Evolutionary conservation across 2,329 filamentous ascomycete genomes (phyloP).

Genomic region (Phaeoacremonium minimum): DNA sequence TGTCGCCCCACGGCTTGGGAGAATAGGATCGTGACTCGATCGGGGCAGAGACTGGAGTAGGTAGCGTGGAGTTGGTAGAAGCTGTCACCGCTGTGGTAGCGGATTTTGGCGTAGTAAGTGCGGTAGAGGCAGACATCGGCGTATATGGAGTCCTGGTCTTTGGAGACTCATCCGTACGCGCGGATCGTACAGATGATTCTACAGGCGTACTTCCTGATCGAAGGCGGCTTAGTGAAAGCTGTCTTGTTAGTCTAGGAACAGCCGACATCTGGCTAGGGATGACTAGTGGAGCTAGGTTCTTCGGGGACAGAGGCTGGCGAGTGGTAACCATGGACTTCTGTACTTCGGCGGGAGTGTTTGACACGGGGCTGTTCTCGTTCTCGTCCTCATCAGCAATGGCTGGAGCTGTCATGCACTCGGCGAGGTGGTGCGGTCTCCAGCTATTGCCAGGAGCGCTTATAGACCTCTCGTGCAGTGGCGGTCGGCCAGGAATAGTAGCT

Average conservation of each 20-base stretch:
- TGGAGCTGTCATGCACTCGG: constrained; percentile 26
- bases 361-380: constrained; percentile 21
- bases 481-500: constrained; percentile 66
- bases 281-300: constrained; percentile 50
- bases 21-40: constrained; percentile 36
- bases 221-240: constrained; percentile 39
- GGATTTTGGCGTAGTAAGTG: constrained; percentile 38
- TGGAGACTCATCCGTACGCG: constrained; percentile 42
- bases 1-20: constrained; percentile 33
- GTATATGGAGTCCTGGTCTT: constrained; percentile 39
- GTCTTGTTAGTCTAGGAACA: constrained; percentile 25
- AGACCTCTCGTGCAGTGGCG: constrained; percentile 60
- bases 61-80: constrained; percentile 31
- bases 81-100: constrained; percentile 26
- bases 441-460: constrained; percentile 54
- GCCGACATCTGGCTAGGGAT: constrained; percentile 40
- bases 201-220: constrained; percentile 37
- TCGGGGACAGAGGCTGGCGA: constrained; percentile 44
- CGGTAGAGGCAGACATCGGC: constrained; percentile 35
- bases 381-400: constrained; percentile 26
- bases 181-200: constrained; percentile 33
- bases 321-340: constrained; percentile 15
- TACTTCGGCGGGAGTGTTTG: constrained; percentile 14
- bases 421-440: constrained; percentile 39
- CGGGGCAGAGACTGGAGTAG: constrained; percentile 47